Base-by-base conservation (phyloP, 257 asterid genomes). In the Solanum dulcamara region DNA sequence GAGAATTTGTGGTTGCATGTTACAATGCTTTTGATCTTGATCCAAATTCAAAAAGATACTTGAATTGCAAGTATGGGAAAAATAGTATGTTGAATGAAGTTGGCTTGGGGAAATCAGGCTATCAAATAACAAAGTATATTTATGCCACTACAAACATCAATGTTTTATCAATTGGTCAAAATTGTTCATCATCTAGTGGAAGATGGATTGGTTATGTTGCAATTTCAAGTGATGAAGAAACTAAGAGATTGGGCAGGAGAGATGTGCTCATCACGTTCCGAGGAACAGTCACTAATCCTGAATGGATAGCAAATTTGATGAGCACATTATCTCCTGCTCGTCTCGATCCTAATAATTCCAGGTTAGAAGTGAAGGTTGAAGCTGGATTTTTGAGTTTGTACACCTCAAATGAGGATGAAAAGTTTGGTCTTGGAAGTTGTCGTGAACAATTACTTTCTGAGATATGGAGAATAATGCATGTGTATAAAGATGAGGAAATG, bases 141-240 rank as follows among this genome's bases (percentile, higher is more conserved):
- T 93, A 93, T 55, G 96, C 81, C 10, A 75, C 81, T 15, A 44
- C 81, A 75, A 17, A 93, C 15, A 90, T 95, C 20, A 93, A 93
- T 0, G 92, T 90, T 10, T 75, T 75, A 2, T 75, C 81, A 44
- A 35, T 90, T 50, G 84, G 67, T 66, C 84, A 89, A 26, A 81
- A 44, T n/a, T 53, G 7, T 3, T 81, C 83, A 18, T 26, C 67
- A 20, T 46, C 68, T 38, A 59, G 71, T 59, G 84, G 37, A 33
- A 64, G 90, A 17, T 93, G 97, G 97, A 85, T 93, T 1, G 97
- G 97, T 0, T 93, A 92, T 30, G 92, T 92, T 1, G 94, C 94
- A 0, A 77, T 87, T 75, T 75, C 96, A 0, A 22, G 84, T 2
- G 91, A 92, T 4, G 71, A 62, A 4, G 88, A 90, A 46, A 86